A percentile compares a stretch with the other conserved stretches of the same genome.
Conservation (phyloP, 345 rosid species). For the Aegle marmelos region DNA sequence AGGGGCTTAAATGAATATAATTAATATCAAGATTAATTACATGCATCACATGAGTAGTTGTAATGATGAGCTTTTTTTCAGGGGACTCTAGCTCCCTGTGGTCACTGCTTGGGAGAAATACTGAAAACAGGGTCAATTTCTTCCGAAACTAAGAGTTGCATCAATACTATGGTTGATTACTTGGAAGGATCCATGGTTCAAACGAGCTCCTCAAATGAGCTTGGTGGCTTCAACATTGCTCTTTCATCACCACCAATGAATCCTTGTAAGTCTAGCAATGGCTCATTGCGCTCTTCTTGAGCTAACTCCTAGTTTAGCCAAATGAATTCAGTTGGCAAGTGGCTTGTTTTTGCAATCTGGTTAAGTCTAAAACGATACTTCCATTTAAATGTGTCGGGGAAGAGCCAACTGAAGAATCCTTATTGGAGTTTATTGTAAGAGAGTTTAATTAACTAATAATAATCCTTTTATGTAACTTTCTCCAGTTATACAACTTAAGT, state of each 20-base stretch:
- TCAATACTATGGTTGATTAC: slow-evolving; percentile 55
- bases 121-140: slow-evolving; percentile 36
- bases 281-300: slow-evolving; percentile 39
- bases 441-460: background rate
- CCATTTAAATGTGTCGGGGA: slow-evolving; percentile 8
- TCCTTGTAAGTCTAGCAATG: slow-evolving; percentile 47
- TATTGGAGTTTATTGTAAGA: slow-evolving; percentile 22
- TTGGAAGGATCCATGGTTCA: slow-evolving; percentile 57
- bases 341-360: slow-evolving; percentile 28
- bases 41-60: too few species aligned
- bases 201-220: slow-evolving; percentile 41
- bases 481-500: too few species aligned
- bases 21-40: too few species aligned
- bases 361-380: slow-evolving; percentile 23
- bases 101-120: slow-evolving; percentile 35
- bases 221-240: slow-evolving; percentile 28
- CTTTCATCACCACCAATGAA: slow-evolving; percentile 34
- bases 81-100: too few species aligned
- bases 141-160: slow-evolving; percentile 27
- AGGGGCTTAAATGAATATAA: too few species aligned
- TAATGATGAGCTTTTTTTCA: slow-evolving; percentile 33
- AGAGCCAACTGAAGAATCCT: slow-evolving; percentile 13
- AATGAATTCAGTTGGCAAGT: slow-evolving; percentile 40
- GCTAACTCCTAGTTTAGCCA: slow-evolving; percentile 39
- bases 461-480: too few species aligned